Evolutionary conservation across 768 basidiomycete species (phyloP).

Genomic region (Boletus bicolor): DNA sequence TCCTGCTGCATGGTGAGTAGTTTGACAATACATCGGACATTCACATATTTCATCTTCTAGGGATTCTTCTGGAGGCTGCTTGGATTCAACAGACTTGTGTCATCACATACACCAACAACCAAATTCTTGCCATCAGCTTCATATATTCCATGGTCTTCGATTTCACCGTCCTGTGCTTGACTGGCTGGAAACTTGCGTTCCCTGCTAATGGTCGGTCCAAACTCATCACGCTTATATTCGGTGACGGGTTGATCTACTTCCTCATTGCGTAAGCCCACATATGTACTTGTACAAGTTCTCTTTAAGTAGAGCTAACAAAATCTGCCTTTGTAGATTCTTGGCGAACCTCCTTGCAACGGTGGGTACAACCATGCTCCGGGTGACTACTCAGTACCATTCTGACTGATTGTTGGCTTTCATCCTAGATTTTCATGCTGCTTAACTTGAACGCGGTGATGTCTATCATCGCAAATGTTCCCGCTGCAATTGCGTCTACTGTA

Average conservation of each 20-base stretch:
- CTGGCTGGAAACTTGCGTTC: conserved; percentile 57
- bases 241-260: conserved; percentile 73
- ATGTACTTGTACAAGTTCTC: neutral
- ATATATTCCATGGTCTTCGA: conserved; percentile 77
- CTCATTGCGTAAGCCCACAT: conserved; percentile 55
- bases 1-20: conserved; percentile 57
- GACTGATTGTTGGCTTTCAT: neutral
- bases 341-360: conserved; percentile 60
- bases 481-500: conserved; percentile 67
- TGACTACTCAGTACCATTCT: neutral
- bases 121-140: conserved; percentile 60
- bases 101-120: conserved; percentile 58
- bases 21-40: neutral
- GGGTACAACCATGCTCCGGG: conserved; percentile 1
- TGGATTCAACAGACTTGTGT: conserved; percentile 54
- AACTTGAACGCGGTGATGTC: conserved; percentile 72
- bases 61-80: conserved; percentile 55
- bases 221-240: conserved; percentile 63
- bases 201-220: conserved; percentile 47
- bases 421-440: conserved; percentile 58
- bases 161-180: conserved; percentile 57
- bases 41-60: conserved; percentile 28
- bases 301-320: conserved; percentile 1
- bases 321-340: conserved; percentile 49
- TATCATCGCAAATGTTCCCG: conserved; percentile 70